These are phyloP conservation scores for Crataegus laevigata DNA, from an alignment of 306 rosid genomes.

Conservation along the genomic window DNA sequence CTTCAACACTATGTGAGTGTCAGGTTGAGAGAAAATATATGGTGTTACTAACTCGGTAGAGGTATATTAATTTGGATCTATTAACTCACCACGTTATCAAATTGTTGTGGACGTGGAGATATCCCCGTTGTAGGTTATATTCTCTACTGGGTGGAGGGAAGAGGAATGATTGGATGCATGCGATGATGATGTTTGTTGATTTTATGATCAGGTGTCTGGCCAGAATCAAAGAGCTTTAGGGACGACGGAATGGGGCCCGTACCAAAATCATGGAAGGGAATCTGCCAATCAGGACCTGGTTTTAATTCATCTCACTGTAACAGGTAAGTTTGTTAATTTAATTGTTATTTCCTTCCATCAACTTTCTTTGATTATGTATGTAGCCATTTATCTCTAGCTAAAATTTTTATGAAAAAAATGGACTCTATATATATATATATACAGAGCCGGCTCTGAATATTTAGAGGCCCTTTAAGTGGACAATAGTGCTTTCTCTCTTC, in stretches of 20 bases:
- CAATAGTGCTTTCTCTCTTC: too few relatives aligned
- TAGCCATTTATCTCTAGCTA: too few relatives aligned
- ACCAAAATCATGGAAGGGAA: constrained; percentile 76
- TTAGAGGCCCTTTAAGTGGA: too few relatives aligned
- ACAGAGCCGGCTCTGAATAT: too few relatives aligned
- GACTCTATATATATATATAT: too few relatives aligned
- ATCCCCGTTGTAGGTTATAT: background rate
- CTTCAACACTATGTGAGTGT: too few relatives aligned
- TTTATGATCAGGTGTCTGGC: constrained; percentile 65
- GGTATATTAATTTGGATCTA: too few relatives aligned
- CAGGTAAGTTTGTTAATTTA: constrained; percentile 25
- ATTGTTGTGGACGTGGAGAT: background rate
- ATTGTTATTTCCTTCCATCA: background rate
- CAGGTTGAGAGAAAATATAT: too few relatives aligned
- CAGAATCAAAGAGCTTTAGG: constrained; percentile 71
- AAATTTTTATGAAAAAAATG: too few relatives aligned
- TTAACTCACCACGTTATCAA: too few relatives aligned
- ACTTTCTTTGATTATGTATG: background rate
- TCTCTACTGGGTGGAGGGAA: accelerated
- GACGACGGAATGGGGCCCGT: constrained; percentile 67
- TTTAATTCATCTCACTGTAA: constrained; percentile 59
- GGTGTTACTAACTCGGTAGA: too few relatives aligned
- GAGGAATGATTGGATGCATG: background rate
- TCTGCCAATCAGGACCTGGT: constrained; percentile 58
- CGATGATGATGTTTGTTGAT: background rate